Percentiles rank a stretch among this genome's conserved stretches.
phyloP scores from a whole-genome alignment of 495 filamentous ascomycete species.

The Lepidopterella palustris region DNA sequence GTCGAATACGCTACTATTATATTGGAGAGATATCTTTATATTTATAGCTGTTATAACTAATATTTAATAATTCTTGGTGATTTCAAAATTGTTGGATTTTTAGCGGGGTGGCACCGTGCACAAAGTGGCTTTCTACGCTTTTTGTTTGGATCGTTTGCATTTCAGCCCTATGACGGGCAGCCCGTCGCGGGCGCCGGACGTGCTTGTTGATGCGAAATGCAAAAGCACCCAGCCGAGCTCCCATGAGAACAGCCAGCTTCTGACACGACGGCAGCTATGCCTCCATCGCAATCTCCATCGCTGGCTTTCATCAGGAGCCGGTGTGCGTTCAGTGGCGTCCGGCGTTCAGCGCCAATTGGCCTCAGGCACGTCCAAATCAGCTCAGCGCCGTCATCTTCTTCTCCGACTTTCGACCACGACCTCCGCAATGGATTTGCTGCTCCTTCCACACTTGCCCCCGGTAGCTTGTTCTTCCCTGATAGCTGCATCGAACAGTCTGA shows the following conservation, averaged over 20 bases:
- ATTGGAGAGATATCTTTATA: too few relatives aligned
- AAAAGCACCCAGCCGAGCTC: not conserved
- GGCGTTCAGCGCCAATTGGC: constrained; percentile 18
- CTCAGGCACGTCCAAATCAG: constrained; percentile 34
- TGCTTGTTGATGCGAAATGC: not conserved
- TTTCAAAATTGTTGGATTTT: too few relatives aligned
- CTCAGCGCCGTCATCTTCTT: constrained; percentile 33
- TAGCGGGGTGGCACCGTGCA: too few relatives aligned
- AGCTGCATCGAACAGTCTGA: not conserved
- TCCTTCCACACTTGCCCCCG: constrained; percentile 18
- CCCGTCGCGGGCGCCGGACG: not conserved
- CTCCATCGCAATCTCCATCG: constrained; percentile 4
- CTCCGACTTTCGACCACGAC: constrained; percentile 16
- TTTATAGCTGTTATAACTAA: too few relatives aligned
- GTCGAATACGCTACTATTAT: too few relatives aligned
- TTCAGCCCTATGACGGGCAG: not conserved
- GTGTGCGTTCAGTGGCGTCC: not conserved
- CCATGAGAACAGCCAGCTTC: not conserved
- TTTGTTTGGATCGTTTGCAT: constrained; percentile 9
- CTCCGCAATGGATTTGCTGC: constrained; percentile 11
- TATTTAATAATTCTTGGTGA: too few relatives aligned
- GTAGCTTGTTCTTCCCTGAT: constrained; percentile 8
- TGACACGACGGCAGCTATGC: constrained; percentile 5
- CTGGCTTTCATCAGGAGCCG: constrained; percentile 8
- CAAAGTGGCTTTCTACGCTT: too few relatives aligned